Conservation (phyloP, 2,329 filamentous ascomycete species). For the Geosmithia putterillii region DNA sequence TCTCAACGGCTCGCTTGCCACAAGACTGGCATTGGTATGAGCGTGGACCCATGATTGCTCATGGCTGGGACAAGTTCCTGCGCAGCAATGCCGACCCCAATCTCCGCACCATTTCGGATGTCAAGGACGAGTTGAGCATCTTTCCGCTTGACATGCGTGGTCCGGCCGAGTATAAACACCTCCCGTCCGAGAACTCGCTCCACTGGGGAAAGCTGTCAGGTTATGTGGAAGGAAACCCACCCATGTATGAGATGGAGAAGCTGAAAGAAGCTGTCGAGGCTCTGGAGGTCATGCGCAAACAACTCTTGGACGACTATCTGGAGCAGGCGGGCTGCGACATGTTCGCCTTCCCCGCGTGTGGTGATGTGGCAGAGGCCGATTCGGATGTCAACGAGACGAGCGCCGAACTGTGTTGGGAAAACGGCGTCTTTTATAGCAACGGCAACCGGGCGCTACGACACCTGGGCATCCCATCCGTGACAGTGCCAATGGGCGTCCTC, state of each 20-base stretch:
- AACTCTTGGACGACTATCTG: slow-evolving; percentile 39
- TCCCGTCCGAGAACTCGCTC: slow-evolving; percentile 7
- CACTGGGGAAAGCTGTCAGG: slow-evolving; percentile 9
- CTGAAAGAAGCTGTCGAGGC: slow-evolving; percentile 27
- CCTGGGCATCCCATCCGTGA: slow-evolving; percentile 13
- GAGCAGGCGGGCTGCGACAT: slow-evolving; percentile 24
- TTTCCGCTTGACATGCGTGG: slow-evolving; percentile 16
- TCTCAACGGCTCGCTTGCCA: slow-evolving; percentile 16
- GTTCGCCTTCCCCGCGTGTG: slow-evolving; percentile 35
- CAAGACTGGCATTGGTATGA: slow-evolving; percentile 28
- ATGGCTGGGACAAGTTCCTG: slow-evolving; percentile 9
- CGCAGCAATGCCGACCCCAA: slow-evolving; percentile 23
- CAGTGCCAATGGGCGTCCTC: slow-evolving; percentile 13
- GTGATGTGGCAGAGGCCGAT: slow-evolving; percentile 35
- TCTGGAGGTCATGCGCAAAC: slow-evolving; percentile 34
- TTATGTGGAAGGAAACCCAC: slow-evolving; percentile 3
- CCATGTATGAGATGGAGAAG: slow-evolving; percentile 27
- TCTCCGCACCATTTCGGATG: slow-evolving; percentile 19
- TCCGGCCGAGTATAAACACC: slow-evolving; percentile 7
- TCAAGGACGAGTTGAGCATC: slow-evolving; percentile 22
- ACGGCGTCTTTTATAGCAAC: slow-evolving; percentile 20
- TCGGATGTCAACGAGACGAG: slow-evolving; percentile 21
- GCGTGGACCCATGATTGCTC: slow-evolving; percentile 6
- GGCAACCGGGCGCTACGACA: slow-evolving; percentile 11
- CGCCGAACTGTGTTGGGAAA: slow-evolving; percentile 7